phyloP scores from a whole-genome alignment of 768 basidiomycete species.

The Mycena leptocephala region DNA sequence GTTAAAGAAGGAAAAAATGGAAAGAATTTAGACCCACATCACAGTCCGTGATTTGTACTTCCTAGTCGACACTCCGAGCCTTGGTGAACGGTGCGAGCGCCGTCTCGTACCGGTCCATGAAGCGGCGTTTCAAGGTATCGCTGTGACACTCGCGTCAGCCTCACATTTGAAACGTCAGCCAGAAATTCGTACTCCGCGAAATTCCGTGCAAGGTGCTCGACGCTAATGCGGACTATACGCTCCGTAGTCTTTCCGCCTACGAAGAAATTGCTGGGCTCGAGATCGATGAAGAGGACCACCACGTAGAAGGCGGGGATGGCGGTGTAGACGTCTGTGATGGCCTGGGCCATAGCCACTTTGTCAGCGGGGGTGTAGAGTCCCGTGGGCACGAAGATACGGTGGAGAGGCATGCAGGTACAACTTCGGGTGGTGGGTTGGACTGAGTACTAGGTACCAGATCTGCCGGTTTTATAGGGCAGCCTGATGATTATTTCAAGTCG shows the following conservation, averaged over 20 bases:
- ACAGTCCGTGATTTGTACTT: slow-evolving; percentile 27
- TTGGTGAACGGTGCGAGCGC: slow-evolving; percentile 33
- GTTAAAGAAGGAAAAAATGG: background rate
- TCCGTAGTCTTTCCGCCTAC: slow-evolving; percentile 31
- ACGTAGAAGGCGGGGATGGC: slow-evolving; percentile 26
- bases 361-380: background rate
- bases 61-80: slow-evolving; percentile 32
- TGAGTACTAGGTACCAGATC: too few species aligned
- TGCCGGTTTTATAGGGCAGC: too few species aligned
- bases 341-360: background rate
- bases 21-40: slow-evolving; percentile 10
- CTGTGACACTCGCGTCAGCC: background rate
- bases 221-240: slow-evolving; percentile 26
- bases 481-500: too few species aligned
- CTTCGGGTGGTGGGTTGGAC: too few species aligned
- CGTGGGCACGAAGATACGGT: background rate
- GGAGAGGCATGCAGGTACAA: background rate
- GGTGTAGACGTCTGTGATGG: background rate
- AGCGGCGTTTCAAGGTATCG: slow-evolving; percentile 6
- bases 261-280: slow-evolving; percentile 26
- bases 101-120: slow-evolving; percentile 29
- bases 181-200: slow-evolving; percentile 13
- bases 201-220: slow-evolving; percentile 36
- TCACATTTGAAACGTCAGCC: background rate
- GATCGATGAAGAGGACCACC: slow-evolving; percentile 38